Evolutionary conservation across 257 asterid genomes (phyloP).

Genomic region (Eucommia ulmoides): DNA sequence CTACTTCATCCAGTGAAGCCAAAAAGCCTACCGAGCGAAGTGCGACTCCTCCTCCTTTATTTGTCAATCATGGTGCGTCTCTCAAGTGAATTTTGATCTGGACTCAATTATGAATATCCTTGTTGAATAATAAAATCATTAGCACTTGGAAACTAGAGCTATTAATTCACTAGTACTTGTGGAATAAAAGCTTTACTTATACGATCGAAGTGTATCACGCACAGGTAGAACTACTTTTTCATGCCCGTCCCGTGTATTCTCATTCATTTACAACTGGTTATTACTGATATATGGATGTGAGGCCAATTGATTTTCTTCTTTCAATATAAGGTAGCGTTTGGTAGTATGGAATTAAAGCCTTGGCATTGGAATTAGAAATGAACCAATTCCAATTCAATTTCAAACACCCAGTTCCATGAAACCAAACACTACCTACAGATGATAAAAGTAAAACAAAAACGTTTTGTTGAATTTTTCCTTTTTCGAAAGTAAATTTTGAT

Average conservation of each 20-base stretch:
- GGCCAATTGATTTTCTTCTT: no score
- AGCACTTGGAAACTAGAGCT: background rate
- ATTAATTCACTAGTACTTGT: background rate
- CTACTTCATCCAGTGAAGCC: constrained; percentile 20
- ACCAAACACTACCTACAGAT: background rate
- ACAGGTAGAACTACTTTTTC: background rate
- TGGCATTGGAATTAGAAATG: no score
- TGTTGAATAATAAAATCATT: constrained; percentile 1
- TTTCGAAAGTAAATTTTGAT: no score
- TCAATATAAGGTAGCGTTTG: no score
- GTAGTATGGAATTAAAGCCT: no score
- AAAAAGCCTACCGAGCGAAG: constrained; percentile 36
- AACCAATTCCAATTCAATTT: no score
- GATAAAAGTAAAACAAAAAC: background rate
- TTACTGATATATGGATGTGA: no score
- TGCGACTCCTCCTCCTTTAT: constrained; percentile 22
- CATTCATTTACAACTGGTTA: no score
- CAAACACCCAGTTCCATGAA: background rate
- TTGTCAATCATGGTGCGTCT: constrained; percentile 55
- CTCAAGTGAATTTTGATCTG: no score
- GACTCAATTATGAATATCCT: constrained; percentile 3
- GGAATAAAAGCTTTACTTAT: background rate
- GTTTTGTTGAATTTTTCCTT: no score
- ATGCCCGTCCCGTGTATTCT: no score
- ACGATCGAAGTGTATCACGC: constrained; percentile 5